Evolutionary conservation across 345 rosid species (phyloP).

Genomic region (Brassica incana): DNA sequence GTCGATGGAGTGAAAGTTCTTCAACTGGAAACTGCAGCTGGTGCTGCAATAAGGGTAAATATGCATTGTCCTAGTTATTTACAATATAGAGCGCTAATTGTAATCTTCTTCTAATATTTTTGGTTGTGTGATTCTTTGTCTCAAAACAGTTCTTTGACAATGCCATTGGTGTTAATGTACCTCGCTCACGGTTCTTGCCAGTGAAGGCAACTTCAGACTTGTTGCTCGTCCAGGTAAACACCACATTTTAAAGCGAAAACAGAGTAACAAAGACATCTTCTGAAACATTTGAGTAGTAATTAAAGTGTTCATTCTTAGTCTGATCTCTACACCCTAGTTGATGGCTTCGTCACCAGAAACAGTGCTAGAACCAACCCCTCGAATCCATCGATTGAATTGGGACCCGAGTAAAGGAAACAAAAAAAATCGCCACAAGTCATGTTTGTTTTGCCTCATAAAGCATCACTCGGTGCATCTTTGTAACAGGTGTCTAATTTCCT

Average conservation of each 20-base stretch:
- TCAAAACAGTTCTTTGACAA: conserved; percentile 68
- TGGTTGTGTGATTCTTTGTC: neutral
- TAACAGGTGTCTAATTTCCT: conserved; percentile 77
- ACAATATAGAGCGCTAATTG: neutral
- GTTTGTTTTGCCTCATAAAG: neutral
- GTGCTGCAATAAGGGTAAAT: conserved; percentile 89
- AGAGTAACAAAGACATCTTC: neutral
- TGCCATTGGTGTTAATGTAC: conserved; percentile 86
- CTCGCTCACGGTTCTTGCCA: conserved; percentile 87
- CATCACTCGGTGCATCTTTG: neutral
- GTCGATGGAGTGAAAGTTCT: conserved; percentile 94
- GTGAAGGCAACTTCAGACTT: conserved; percentile 95
- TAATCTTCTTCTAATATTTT: conserved; percentile 17
- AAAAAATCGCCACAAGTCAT: conserved; percentile 25
- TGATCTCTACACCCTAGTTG: conserved; percentile 74
- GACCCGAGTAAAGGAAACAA: conserved; percentile 63
- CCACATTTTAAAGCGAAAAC: neutral
- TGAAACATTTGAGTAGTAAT: neutral
- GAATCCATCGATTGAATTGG: conserved; percentile 87
- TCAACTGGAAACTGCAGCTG: conserved; percentile 97
- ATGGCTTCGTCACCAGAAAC: conserved; percentile 74
- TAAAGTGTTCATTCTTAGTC: conserved; percentile 48
- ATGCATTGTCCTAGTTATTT: neutral
- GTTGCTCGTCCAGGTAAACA: conserved; percentile 84
- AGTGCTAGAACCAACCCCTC: conserved; percentile 68